Base-by-base conservation (phyloP, 2,329 filamentous ascomycete genomes). In the Colletotrichum spaethianum region DNA sequence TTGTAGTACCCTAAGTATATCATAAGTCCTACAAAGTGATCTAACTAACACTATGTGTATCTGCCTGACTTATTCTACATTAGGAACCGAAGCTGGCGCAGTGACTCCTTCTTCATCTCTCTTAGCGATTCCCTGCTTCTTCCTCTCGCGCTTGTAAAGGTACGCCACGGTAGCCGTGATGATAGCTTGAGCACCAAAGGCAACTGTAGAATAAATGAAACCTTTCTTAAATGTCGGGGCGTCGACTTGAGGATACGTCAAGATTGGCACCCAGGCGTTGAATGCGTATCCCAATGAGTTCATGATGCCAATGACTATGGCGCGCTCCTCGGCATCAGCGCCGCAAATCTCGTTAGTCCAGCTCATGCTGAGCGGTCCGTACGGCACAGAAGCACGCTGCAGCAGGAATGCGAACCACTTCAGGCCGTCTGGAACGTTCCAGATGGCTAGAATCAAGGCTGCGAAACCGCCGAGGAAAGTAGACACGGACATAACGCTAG, bases 181-280 rank as follows among this genome's bases (percentile, higher is more conserved):
- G 1, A 12, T 11, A 0, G 70, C 70, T 20, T 72, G 70, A 6
- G 65, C 70, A 9, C 52, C 65, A 28, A 72, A 72, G 0, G 70
- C 70, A 4, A 44, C 40, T 5, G 70, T 73, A 20, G 78, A 76
- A 61, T 83, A 84, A 0, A 80, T 76, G 48, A 82, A 86, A 1
- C 85, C 85, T 67, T 85, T 86, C 0, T 79, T 78, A 61, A 81
- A 87, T 2, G 80, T 74, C 1, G 85, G 85, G 0, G 80, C 81
- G 69, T 87, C 84, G 3, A 83, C 80, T 0, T 84, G 86, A 0
- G 80, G 81, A 74, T 88, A 91, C 0, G 85, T 83, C 16, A 90
- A 75, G 2, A 90, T 75, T 4, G 84, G 85, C 3, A 86, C 89
- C 88, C 88, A 91, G 0, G 86, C 87, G 86, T 90, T 0, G 86